phyloP scores from a whole-genome alignment of 257 asterid species.

The Solanum pinnatisectum region DNA sequence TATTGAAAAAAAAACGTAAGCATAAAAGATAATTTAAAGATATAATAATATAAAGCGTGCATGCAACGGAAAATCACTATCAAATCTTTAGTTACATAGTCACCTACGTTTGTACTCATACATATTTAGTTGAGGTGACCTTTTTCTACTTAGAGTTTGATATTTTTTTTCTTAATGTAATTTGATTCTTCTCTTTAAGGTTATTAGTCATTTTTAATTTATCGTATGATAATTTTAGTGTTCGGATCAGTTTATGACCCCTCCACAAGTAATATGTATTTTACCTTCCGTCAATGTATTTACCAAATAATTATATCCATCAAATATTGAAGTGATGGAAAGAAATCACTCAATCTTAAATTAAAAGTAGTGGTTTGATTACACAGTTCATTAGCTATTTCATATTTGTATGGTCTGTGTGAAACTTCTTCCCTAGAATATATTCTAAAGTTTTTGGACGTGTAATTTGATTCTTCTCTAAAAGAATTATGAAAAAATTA shows the following conservation, averaged over 20 bases:
- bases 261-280: too few relatives aligned
- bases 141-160: background rate
- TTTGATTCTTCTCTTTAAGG: background rate
- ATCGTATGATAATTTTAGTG: background rate
- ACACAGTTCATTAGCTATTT: too few relatives aligned
- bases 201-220: background rate
- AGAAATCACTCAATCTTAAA: background rate
- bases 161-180: background rate
- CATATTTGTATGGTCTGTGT: background rate
- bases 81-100: background rate
- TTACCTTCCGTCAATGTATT: background rate
- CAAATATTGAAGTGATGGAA: background rate
- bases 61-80: background rate
- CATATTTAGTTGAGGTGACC: background rate
- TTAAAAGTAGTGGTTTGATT: too few relatives aligned
- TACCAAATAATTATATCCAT: background rate
- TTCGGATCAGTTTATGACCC: rapidly evolving
- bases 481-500: background rate
- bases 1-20: background rate
- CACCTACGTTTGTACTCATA: background rate
- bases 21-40: background rate
- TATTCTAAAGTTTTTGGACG: background rate
- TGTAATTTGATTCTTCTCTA: background rate
- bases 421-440: background rate
- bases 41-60: background rate